Base-by-base conservation (phyloP, 352 stramenopile species). In the Pythium scleroteichum region DNA sequence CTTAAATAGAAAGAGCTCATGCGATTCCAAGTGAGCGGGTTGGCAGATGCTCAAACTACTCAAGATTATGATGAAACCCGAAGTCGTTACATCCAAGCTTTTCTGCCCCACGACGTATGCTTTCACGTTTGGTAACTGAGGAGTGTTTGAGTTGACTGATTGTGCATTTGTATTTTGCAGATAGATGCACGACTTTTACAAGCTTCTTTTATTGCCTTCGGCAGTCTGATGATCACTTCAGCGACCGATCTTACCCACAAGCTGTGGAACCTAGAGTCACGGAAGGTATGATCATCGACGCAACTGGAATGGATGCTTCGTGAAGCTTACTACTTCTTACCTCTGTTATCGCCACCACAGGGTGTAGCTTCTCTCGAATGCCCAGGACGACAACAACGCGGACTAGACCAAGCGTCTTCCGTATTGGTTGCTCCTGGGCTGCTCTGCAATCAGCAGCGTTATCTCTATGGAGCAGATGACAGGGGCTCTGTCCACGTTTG, bases 391-490 rank as follows among this genome's bases (percentile, higher is more conserved):
- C n/a, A 42, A 4, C 6, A 35, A 10, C 33, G 26, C 38, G 3
- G n/a, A 35, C 5, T 35, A 5, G 29, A 35, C 29, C 29, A 35
- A 35, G 29, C 29, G 29, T 35, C 29, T 5, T 5, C 29, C 29
- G 29, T 10, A 10, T 35, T 35, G 10, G 23, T 61, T 32, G 32
- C 53, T 7, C 27, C 59, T 22, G 59, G 59, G 0, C n/a, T 13
- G 17, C 24, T 66, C 13, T 66, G 50, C 51, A 41, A 55, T 13
- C 20, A 47, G 8, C 19, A 63, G 14, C 53, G 53, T 3, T 68
- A 64, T 42, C 32, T 59, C 0, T 64, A 68, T n/a, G 62, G 62
- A 13, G 53, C 47, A 1, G 53, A 68, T 32, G 40, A 27, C 22
- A 13, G 24, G 1, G 61, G 62, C 2, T 35, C 24, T 19, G 33